Conservation (phyloP, 2,329 filamentous ascomycete genomes). For the Aspergillus fumigatiaffinis region DNA sequence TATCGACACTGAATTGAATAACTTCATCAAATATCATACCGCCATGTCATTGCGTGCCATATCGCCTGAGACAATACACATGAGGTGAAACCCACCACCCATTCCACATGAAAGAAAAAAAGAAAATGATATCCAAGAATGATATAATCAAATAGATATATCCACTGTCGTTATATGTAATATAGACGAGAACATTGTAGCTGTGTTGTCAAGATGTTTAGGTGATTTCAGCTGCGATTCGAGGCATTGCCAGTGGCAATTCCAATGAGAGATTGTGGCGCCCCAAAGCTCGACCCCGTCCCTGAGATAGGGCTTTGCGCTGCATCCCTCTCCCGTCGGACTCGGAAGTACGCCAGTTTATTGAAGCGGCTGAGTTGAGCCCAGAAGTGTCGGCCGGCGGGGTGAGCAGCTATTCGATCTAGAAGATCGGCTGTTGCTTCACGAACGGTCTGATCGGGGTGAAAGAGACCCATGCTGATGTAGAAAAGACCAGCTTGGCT, state of each 20-base stretch:
- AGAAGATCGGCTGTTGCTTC: conserved; percentile 73
- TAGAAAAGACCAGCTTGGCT: conserved; percentile 88
- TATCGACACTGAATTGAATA: not conserved
- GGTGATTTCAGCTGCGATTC: conserved; percentile 19
- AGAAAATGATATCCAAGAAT: conserved; percentile 5
- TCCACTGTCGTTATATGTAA: not conserved
- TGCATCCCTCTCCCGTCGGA: conserved; percentile 60
- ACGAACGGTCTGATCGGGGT: conserved; percentile 77
- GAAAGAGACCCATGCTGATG: conserved; percentile 83
- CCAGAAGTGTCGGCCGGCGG: conserved; percentile 94
- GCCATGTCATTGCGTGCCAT: not conserved
- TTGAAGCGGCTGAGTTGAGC: conserved; percentile 78
- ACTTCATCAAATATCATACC: not conserved
- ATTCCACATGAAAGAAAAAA: not conserved
- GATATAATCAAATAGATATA: not conserved
- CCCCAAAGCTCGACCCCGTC: conserved; percentile 22
- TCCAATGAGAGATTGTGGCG: conserved; percentile 34
- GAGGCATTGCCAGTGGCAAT: conserved; percentile 31
- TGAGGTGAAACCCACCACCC: not conserved
- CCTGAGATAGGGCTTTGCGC: conserved; percentile 22
- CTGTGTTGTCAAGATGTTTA: not conserved
- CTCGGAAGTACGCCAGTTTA: conserved; percentile 77
- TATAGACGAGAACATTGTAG: not conserved
- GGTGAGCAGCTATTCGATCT: conserved; percentile 77
- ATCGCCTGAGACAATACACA: not conserved